phyloP scores from a whole-genome alignment of 306 rosid species.

The Abrus precatorius region DNA sequence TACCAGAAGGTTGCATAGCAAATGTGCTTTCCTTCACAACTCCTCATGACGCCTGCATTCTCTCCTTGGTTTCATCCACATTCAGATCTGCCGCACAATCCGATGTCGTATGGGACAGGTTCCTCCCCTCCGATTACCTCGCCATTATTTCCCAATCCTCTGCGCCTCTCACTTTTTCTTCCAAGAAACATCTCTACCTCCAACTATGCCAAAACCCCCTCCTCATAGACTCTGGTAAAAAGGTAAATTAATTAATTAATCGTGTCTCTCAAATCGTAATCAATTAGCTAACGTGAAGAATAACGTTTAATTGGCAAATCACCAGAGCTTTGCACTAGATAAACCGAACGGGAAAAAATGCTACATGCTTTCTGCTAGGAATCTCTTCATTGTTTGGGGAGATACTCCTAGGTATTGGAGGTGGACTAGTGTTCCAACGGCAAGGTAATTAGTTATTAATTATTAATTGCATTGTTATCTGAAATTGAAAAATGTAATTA shows the following conservation, averaged over 20 bases:
- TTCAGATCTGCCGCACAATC: conserved; percentile 72
- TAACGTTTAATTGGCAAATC: not conserved
- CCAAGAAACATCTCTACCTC: conserved; percentile 68
- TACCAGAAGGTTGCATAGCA: conserved; percentile 75
- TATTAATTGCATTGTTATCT: not conserved
- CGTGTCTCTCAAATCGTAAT: not conserved
- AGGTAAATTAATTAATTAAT: conserved; percentile 46
- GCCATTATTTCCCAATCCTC: conserved; percentile 45
- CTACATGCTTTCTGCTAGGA: conserved; percentile 73
- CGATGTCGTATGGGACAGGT: conserved; percentile 73
- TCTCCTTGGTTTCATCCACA: conserved; percentile 58
- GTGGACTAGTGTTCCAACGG: conserved; percentile 57
- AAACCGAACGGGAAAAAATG: conserved; percentile 68
- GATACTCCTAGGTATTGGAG: conserved; percentile 73
- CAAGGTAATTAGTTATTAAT: conserved; percentile 54
- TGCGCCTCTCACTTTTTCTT: conserved; percentile 30
- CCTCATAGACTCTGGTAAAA: conserved; percentile 64
- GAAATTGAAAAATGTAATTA: not conserved
- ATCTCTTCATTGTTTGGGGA: conserved; percentile 70
- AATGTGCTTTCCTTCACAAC: conserved; percentile 65
- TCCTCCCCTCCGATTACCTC: conserved; percentile 59
- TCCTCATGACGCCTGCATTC: conserved; percentile 66
- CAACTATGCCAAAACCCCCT: conserved; percentile 60
- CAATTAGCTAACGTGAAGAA: too few species aligned
- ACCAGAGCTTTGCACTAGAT: conserved; percentile 75